Base-by-base conservation (phyloP, 371 early-diverging fungal genomes). In the Thermomucor indicae-seudaticae region DNA sequence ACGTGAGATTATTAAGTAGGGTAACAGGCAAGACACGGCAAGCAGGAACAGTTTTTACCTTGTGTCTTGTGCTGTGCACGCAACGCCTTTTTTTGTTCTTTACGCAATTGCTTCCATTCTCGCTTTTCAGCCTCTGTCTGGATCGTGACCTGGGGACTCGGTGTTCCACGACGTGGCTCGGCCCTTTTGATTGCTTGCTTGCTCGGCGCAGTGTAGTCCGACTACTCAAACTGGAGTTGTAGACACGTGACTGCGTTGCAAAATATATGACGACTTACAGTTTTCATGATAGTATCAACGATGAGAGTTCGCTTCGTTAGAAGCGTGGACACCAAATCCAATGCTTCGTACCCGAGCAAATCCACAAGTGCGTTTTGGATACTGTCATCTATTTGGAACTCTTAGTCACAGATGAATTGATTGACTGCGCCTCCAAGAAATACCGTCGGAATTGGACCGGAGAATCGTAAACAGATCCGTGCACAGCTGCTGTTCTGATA, bases 321-420 rank as follows among this genome's bases (percentile, higher is more conserved):
- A 4, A 85, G 56, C 0, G 58, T 67, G 0, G 78, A 65, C 22
- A 89, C 75, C 34, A 90, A 77, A 30, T 89, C 86, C 35, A 92
- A 61, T 20, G 80, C 80, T 25, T 87, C 86, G 56, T 70, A 88
- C 1, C 92, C 92, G n/a, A 92, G 66, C 0, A 88, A 60, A 54
- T 91, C 91, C 4, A 91, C 74, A 17, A 92, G 65, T 25, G 67
- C 60, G 11, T 64, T 72, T 52, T 89, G 84, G 29, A 88, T 82
- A 30, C 63, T 76, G 37, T 83, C 82, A 51, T 85, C 84, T 73
- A 28, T 19, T 19, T 32, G 32, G 14, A 10, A 32, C 19, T 30
- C 16, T 20, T 23, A n/a, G 17, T 2, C 19, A 17, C 32, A 32
- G 44, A n/a, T 23, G 24, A 6, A 20, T n/a, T 39, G 3, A 22